Conservation (phyloP, 2,329 filamentous ascomycete genomes). For the Massarina eburnea region DNA sequence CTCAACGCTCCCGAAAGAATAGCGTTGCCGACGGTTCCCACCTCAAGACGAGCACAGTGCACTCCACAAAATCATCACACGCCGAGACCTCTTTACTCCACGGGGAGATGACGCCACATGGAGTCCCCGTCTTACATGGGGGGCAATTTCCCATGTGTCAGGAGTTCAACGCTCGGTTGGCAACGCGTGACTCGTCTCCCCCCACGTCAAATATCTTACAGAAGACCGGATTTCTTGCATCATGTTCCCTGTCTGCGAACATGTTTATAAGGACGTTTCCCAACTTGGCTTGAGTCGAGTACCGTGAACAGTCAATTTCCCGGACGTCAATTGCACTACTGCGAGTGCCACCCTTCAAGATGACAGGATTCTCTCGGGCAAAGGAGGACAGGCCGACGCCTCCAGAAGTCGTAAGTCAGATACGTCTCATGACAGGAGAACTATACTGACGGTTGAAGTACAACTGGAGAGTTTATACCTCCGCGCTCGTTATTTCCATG, state of each 20-base stretch:
- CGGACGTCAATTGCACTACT: background rate
- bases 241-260: background rate
- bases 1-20: background rate
- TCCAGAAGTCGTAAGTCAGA: constrained; percentile 48
- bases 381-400: constrained; percentile 60
- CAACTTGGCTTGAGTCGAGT: background rate
- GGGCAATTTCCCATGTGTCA: constrained; percentile 1
- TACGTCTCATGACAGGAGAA: background rate
- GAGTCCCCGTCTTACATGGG: constrained; percentile 21
- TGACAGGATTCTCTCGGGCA: constrained; percentile 48
- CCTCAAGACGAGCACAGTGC: background rate
- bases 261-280: constrained; percentile 1
- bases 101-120: constrained; percentile 16
- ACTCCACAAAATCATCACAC: constrained; percentile 9
- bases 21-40: background rate
- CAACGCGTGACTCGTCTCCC: no score
- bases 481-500: constrained; percentile 53
- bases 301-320: constrained; percentile 4
- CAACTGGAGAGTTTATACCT: constrained; percentile 55
- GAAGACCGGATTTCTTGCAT: background rate
- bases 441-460: constrained; percentile 33
- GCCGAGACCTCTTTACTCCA: constrained; percentile 9
- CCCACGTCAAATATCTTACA: constrained; percentile 1
- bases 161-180: constrained; percentile 7
- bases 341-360: constrained; percentile 14